phyloP scores from a whole-genome alignment of 2,329 filamentous ascomycete genomes.

The Cercospora sesami region DNA sequence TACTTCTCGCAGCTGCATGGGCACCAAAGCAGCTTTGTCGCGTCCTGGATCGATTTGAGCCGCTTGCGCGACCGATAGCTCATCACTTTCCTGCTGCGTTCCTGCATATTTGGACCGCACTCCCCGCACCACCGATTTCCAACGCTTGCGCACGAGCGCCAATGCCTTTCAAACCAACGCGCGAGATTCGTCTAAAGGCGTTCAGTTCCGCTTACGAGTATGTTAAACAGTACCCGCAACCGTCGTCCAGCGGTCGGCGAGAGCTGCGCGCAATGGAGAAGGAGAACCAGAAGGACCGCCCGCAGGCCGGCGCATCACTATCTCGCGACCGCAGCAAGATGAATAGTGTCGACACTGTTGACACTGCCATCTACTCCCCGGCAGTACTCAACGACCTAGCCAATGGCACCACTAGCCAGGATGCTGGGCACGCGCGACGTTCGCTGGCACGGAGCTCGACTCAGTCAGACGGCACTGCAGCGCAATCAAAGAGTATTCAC shows the following conservation, averaged over 20 bases:
- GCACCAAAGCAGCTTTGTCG: not conserved
- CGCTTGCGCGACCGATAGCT: not conserved
- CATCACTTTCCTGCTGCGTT: not conserved
- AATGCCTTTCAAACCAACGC: constrained; percentile 11
- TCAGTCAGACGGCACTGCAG: constrained; percentile 16
- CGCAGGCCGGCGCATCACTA: constrained; percentile 10
- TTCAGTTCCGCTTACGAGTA: constrained; percentile 31
- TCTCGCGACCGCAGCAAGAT: constrained; percentile 25
- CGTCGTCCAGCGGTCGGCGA: constrained; percentile 29
- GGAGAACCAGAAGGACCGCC: constrained; percentile 17
- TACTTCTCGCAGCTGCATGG: not conserved
- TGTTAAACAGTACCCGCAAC: constrained; percentile 31
- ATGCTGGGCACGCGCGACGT: constrained; percentile 24
- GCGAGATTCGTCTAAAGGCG: constrained; percentile 26
- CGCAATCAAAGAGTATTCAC: constrained; percentile 19
- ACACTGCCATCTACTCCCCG: constrained; percentile 28
- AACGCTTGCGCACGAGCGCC: not conserved
- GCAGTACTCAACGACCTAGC: constrained; percentile 7
- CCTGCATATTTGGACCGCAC: not conserved
- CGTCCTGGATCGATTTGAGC: not conserved
- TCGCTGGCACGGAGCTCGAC: constrained; percentile 16
- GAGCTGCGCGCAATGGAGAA: constrained; percentile 31
- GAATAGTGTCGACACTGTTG: constrained; percentile 28
- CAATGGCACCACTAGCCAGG: constrained; percentile 30
- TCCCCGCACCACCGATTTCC: not conserved